Conservation (phyloP, 371 early-diverging fungal genomes). For the Nematocida ausubeli region DNA sequence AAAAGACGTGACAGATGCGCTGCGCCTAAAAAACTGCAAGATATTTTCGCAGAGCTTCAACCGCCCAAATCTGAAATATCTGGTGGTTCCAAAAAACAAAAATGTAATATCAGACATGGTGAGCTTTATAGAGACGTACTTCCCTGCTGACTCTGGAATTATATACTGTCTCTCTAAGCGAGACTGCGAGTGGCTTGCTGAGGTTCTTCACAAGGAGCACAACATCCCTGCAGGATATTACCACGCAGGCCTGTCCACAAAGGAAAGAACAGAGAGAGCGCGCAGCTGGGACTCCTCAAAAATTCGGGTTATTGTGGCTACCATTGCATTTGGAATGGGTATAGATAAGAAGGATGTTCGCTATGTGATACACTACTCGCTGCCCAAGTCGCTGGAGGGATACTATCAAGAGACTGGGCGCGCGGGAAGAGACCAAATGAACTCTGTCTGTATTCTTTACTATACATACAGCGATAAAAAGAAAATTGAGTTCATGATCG, state of each 20-base stretch:
- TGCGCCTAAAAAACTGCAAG: constrained; percentile 50
- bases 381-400: constrained; percentile 89
- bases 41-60: constrained; percentile 81
- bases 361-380: constrained; percentile 88
- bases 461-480: constrained; percentile 78
- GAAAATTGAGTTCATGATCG: constrained; percentile 74
- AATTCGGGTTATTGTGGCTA: constrained; percentile 86
- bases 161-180: constrained; percentile 84
- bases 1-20: constrained; percentile 67
- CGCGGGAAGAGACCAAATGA: constrained; percentile 89
- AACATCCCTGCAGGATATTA: constrained; percentile 73
- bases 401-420: constrained; percentile 99
- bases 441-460: constrained; percentile 79
- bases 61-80: constrained; percentile 70
- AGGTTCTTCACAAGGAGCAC: constrained; percentile 69
- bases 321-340: constrained; percentile 88
- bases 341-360: constrained; percentile 97
- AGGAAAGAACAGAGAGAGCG: constrained; percentile 78
- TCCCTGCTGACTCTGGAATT: constrained; percentile 78
- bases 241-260: constrained; percentile 84
- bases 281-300: constrained; percentile 74
- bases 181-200: constrained; percentile 80
- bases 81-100: constrained; percentile 72
- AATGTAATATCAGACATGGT: constrained; percentile 72
- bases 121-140: constrained; percentile 73